Conservation (phyloP, 1,284 basidiomycete genomes). For the Lignosus rhinocerotis region DNA sequence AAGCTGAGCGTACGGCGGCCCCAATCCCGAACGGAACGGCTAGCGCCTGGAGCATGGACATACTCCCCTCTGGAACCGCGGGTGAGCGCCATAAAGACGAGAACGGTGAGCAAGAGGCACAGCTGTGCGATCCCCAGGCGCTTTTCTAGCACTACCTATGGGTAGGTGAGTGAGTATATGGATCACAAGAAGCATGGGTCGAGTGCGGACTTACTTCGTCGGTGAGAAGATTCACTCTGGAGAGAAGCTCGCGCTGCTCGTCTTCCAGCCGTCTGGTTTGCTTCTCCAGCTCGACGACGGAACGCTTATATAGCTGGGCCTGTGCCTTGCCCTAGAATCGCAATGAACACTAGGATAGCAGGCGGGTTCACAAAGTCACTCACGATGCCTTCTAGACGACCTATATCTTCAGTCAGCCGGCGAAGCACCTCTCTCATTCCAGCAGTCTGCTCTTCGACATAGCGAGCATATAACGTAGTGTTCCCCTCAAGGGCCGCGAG, state of each 20-base stretch:
- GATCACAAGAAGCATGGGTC: background rate
- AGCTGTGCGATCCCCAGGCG: conserved; percentile 83
- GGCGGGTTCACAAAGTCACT: conserved; percentile 34
- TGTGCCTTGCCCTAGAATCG: conserved; percentile 62
- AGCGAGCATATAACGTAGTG: conserved; percentile 83
- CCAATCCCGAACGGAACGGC: conserved; percentile 50
- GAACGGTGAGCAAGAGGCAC: conserved; percentile 72
- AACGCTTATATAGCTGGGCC: conserved; percentile 62
- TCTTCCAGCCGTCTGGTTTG: conserved; percentile 67
- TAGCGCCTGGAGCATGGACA: conserved; percentile 22
- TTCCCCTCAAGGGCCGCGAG: conserved; percentile 86
- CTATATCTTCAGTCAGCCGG: conserved; percentile 82
- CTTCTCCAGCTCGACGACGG: conserved; percentile 69
- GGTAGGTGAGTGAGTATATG: background rate
- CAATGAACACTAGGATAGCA: background rate
- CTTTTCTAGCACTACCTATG: conserved; percentile 79
- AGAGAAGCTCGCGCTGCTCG: conserved; percentile 67
- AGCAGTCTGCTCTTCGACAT: conserved; percentile 88
- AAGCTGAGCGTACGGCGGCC: conserved; percentile 55
- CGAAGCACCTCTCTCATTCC: conserved; percentile 77
- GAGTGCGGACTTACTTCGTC: conserved; percentile 58
- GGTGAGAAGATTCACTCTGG: conserved; percentile 68
- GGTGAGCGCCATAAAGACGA: conserved; percentile 84
- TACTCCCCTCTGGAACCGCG: conserved; percentile 66
- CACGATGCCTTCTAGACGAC: conserved; percentile 74